Conservation (phyloP, 1,284 basidiomycete genomes). For the Austroboletus niveus region DNA sequence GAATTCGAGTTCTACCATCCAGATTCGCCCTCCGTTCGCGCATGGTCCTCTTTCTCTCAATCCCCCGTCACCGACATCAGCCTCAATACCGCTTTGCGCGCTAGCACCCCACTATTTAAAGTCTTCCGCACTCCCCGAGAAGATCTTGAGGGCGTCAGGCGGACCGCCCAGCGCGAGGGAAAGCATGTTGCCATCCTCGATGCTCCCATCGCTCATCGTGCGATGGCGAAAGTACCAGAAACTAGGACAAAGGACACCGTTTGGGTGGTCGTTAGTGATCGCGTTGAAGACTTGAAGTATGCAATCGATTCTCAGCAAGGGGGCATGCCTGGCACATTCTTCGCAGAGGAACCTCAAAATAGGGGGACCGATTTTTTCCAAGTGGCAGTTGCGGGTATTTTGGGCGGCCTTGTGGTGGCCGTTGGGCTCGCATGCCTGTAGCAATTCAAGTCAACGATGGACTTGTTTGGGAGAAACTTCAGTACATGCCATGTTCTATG, state of each 20-base stretch:
- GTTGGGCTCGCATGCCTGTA: conserved; percentile 33
- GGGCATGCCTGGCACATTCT: conserved; percentile 32
- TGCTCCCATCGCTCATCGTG: conserved; percentile 26
- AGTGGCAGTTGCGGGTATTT: conserved; percentile 26
- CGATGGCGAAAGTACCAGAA: conserved; percentile 16
- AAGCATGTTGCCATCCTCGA: conserved; percentile 33
- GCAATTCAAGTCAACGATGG: conserved; percentile 18
- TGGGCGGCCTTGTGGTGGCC: conserved; percentile 31
- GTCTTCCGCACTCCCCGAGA: conserved; percentile 33
- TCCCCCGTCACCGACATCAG: conserved; percentile 22
- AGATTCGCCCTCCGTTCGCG: conserved; percentile 22
- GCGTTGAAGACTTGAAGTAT: conserved; percentile 33
- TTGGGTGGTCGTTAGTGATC: conserved; percentile 35
- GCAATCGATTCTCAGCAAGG: conserved; percentile 32
- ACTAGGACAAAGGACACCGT: conserved; percentile 21
- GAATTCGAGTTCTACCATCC: conserved; percentile 18
- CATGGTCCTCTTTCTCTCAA: conserved; percentile 30
- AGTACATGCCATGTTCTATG: conserved; percentile 11
- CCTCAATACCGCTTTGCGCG: conserved; percentile 27
- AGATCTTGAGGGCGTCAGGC: conserved; percentile 25
- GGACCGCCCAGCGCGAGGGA: conserved; percentile 28
- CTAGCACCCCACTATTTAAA: conserved; percentile 34
- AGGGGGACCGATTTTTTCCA: conserved; percentile 31
- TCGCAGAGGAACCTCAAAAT: conserved; percentile 19
- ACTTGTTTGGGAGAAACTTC: background rate